Evolutionary conservation across 2,329 filamentous ascomycete genomes (phyloP), one percentile per base, ranked within the genome.

Genomic region (Trichoderma sp.): DNA sequence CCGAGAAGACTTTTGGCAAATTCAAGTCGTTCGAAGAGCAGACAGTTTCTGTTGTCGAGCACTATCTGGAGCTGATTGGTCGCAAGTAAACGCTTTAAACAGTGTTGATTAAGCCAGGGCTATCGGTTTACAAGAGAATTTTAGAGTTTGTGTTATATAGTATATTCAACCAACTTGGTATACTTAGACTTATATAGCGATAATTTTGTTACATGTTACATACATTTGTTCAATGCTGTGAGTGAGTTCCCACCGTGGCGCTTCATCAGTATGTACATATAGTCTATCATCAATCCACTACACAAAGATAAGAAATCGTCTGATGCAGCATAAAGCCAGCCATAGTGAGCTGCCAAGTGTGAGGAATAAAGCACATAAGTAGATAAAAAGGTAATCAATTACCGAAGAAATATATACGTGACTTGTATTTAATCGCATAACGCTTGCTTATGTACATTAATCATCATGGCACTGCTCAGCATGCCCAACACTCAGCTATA

Each of bases 1-100:
- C 78, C 0, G 76, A 79, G 60, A 71, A 76, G 68, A 72, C 72
- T 3, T 77, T 81, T 67, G 79, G 77, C 0, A 75, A 74, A 65
- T 77, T 79, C 53, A 70, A 72, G 37, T 71, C 72, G 0, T 80
- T 76, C 43, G 78, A 81, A 66, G 77, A 79, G 68, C 76, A 79
- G 62, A 76, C 80, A 7, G 75, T 75, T 40, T 76, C 74, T 59
- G 75, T 79, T 21, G 75, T 77, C 2, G 75, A 73, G 19, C 79
- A 81, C 68, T 80, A 78, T 65, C 70, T 81, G 6, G 75, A 77
- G 60, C 73, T 81, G 31, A 57, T 58, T 40, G 65, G 66, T 13
- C 43, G 33, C 21, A 59, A 66, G 10, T 69, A 61, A 49, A 56
- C 11, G 5, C 10, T 16, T 53, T 1, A 27, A 3, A 13, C 0